Evolutionary conservation across 306 rosid species (phyloP).

Genomic region (Ammopiptanthus mongolicus): DNA sequence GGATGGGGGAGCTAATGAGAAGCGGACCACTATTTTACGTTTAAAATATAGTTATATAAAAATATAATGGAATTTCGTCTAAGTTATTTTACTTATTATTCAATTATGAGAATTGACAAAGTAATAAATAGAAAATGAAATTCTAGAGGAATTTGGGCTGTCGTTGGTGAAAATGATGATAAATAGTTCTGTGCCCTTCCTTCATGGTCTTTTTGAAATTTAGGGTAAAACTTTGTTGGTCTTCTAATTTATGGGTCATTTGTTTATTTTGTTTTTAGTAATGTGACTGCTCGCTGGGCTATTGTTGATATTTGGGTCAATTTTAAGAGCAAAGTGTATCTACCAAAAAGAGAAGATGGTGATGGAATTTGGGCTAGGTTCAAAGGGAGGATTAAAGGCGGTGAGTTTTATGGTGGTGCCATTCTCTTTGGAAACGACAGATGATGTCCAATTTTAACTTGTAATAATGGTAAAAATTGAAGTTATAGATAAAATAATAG

Average conservation of each 20-base stretch:
- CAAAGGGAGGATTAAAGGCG: no score
- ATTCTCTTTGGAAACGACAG: no score
- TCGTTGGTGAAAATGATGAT: background rate
- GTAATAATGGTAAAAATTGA: no score
- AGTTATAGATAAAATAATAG: no score
- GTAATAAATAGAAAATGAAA: no score
- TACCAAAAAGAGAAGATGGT: background rate
- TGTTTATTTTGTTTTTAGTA: background rate
- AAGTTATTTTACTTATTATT: background rate
- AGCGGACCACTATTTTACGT: no score
- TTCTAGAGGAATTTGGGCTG: background rate
- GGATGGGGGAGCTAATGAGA: no score
- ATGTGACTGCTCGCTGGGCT: background rate
- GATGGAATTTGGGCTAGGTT: background rate
- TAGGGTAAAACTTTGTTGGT: background rate
- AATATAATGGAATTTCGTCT: no score
- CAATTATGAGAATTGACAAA: background rate
- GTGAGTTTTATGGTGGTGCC: no score
- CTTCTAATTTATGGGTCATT: constrained; percentile 5
- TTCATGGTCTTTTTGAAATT: background rate
- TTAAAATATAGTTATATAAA: no score
- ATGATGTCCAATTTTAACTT: no score
- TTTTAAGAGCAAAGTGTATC: background rate
- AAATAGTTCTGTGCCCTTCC: background rate
- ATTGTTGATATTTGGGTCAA: background rate